Conservation (phyloP, 345 rosid species). For the Noccaea bulbosa region DNA sequence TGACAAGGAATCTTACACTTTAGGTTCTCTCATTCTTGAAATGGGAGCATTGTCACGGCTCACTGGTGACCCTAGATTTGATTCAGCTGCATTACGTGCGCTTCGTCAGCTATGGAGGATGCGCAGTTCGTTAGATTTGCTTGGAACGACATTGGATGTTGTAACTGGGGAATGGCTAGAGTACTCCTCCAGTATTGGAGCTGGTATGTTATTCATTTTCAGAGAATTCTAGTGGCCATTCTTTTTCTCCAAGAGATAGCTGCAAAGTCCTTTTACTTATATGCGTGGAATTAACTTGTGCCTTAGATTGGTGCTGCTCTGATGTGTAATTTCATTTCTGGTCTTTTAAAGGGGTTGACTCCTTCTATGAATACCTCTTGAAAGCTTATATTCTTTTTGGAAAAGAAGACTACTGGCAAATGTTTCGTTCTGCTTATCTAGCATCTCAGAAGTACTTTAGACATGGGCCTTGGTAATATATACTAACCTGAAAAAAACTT, state of each 20-base stretch:
- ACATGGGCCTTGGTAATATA: slow-evolving; percentile 88
- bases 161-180: slow-evolving; percentile 87
- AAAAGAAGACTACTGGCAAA: slow-evolving; percentile 94
- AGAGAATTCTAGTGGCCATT: background rate
- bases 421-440: slow-evolving; percentile 91
- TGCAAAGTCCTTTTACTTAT: slow-evolving; percentile 10
- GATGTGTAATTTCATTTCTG: slow-evolving; percentile 37
- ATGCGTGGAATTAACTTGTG: slow-evolving; percentile 13
- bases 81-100: slow-evolving; percentile 85
- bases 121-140: slow-evolving; percentile 86
- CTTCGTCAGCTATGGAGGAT: slow-evolving; percentile 93
- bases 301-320: slow-evolving; percentile 15
- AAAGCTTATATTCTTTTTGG: slow-evolving; percentile 95
- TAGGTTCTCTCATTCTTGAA: slow-evolving; percentile 95
- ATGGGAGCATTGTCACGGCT: slow-evolving; percentile 94
- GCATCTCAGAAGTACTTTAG: slow-evolving; percentile 93
- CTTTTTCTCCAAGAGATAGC: background rate
- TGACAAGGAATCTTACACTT: slow-evolving; percentile 28
- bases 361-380: slow-evolving; percentile 90
- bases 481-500: slow-evolving; percentile 16
- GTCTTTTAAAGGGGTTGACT: slow-evolving; percentile 82
- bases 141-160: slow-evolving; percentile 89
- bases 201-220: slow-evolving; percentile 60
- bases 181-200: slow-evolving; percentile 92
- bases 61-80: slow-evolving; percentile 87